Evolutionary conservation across 148 eudicot genomes (phyloP).

Genomic region (Diospyros kaki): DNA sequence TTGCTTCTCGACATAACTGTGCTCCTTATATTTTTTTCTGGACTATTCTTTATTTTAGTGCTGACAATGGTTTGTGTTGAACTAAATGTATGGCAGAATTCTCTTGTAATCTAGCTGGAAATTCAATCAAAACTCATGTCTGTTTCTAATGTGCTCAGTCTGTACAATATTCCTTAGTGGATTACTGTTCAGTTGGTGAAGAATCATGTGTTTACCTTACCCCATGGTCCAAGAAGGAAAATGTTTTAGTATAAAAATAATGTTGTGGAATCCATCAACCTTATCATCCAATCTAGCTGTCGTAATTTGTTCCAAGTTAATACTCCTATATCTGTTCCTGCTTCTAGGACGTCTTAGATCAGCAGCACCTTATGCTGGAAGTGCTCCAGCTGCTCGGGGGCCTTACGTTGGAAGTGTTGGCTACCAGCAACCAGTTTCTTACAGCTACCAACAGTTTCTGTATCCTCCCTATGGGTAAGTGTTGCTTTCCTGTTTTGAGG

Average conservation of each 20-base stretch:
- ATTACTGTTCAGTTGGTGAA: background rate
- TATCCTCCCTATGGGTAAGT: slow-evolving; percentile 80
- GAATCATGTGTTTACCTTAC: background rate
- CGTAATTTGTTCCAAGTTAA: background rate
- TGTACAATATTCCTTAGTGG: background rate
- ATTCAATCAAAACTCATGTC: background rate
- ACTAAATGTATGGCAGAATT: background rate
- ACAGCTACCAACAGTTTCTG: slow-evolving; percentile 66
- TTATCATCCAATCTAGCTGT: background rate
- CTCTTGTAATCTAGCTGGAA: background rate
- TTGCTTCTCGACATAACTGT: background rate
- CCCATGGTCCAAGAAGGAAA: background rate
- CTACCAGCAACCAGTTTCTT: slow-evolving; percentile 77
- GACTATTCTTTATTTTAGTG: no score
- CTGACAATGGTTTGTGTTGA: background rate
- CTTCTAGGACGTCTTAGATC: slow-evolving; percentile 66
- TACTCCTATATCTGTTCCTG: slow-evolving; percentile 5
- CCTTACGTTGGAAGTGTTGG: slow-evolving; percentile 61
- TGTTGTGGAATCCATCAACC: background rate
- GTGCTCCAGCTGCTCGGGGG: slow-evolving; percentile 42
- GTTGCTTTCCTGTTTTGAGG: background rate
- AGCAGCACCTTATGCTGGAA: slow-evolving; percentile 56
- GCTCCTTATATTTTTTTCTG: no score
- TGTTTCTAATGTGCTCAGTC: background rate
- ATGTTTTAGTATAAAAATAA: background rate